Conservation (phyloP, 441 rosid species). For the Codiaeum variegatum region DNA sequence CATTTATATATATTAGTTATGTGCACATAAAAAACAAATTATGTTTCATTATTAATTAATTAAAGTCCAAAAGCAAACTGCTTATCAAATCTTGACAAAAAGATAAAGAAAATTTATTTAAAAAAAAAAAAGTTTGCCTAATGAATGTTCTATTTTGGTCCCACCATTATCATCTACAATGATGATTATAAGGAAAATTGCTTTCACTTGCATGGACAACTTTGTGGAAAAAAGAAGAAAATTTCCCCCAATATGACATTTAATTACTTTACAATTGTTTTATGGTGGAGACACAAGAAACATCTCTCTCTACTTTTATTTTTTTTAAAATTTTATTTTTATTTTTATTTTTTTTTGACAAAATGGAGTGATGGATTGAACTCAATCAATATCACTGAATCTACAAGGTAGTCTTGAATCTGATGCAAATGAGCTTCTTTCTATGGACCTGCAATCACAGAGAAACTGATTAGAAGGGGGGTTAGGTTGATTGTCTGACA, state of each 20-base stretch:
- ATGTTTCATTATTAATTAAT: constrained; percentile 14
- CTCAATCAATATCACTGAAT: too few relatives aligned
- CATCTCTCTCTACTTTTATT: background rate
- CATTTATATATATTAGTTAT: constrained; percentile 2
- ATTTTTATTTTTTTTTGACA: too few relatives aligned
- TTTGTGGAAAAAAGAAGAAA: background rate
- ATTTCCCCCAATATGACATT: background rate
- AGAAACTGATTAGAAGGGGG: too few relatives aligned
- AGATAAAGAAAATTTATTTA: background rate
- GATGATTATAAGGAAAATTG: background rate
- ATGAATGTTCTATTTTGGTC: background rate
- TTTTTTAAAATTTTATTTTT: background rate
- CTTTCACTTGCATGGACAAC: background rate
- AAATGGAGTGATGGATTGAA: too few relatives aligned
- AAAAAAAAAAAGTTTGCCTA: background rate
- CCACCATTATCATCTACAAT: constrained; percentile 10
- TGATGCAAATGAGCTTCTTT: too few relatives aligned
- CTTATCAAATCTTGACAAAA: constrained; percentile 13
- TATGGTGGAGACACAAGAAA: constrained; percentile 7
- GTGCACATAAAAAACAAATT: background rate
- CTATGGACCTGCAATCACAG: too few relatives aligned
- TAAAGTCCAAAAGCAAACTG: background rate
- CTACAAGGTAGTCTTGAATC: too few relatives aligned
- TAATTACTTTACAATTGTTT: constrained; percentile 4
- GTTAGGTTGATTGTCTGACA: too few relatives aligned